Evolutionary conservation across 768 basidiomycete species (phyloP).

Genomic region (Amanita thiersii): DNA sequence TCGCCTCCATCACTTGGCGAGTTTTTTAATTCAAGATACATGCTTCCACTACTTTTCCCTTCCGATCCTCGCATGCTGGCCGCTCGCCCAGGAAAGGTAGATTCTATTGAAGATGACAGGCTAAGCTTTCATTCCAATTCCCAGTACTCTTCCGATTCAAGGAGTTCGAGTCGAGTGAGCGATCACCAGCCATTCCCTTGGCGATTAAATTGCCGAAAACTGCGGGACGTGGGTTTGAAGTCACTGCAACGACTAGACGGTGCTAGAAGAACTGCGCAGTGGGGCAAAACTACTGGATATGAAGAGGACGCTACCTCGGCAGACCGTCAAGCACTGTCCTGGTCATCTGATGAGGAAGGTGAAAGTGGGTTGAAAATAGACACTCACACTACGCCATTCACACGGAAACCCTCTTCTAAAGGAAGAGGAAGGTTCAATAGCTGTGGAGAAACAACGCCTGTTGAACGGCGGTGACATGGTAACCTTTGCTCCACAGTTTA

Average conservation of each 20-base stretch:
- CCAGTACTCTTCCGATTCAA: constrained; percentile 18
- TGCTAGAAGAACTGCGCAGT: constrained; percentile 48
- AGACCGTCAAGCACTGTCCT: constrained; percentile 16
- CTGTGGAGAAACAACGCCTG: constrained; percentile 32
- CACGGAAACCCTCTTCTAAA: constrained; percentile 53
- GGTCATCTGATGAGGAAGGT: constrained; percentile 23
- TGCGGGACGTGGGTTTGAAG: constrained; percentile 53
- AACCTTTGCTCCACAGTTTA: too few relatives aligned
- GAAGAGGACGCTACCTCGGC: constrained; percentile 36
- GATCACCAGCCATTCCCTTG: constrained; percentile 36
- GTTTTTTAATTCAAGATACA: constrained; percentile 84
- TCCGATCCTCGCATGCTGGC: constrained; percentile 72
- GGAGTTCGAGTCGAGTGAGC: constrained; percentile 32
- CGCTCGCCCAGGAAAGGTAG: constrained; percentile 47
- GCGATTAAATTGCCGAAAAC: constrained; percentile 47
- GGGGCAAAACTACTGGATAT: constrained; percentile 24
- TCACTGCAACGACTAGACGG: constrained; percentile 70
- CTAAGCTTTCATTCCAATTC: constrained; percentile 14
- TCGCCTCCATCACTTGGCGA: constrained; percentile 85
- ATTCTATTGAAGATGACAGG: constrained; percentile 25
- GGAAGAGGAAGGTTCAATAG: constrained; percentile 49
- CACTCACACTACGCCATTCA: constrained; percentile 51
- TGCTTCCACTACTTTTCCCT: constrained; percentile 85
- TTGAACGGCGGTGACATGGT: constrained; percentile 17
- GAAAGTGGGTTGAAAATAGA: constrained; percentile 26